These are phyloP conservation scores for Rusavskia elegans DNA, from an alignment of 495 filamentous ascomycete genomes.

Conservation along the genomic window DNA sequence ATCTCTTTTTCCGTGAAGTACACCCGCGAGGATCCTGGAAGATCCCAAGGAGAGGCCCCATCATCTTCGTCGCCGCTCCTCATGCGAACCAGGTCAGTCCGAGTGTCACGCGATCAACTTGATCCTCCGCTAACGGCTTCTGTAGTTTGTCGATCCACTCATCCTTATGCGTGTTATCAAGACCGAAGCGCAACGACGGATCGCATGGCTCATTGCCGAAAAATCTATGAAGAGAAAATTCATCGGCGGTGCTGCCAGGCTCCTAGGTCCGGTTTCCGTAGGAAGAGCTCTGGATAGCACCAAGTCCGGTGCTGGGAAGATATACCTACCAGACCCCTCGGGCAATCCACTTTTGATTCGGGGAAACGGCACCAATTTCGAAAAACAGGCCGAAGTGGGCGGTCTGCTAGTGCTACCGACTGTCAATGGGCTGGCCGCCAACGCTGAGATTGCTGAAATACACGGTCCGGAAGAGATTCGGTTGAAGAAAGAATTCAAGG, in stretches of 20 bases:
- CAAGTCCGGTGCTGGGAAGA: conserved; percentile 58
- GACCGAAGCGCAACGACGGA: conserved; percentile 70
- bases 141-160: conserved; percentile 83
- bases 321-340: conserved; percentile 84
- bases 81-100: conserved; percentile 82
- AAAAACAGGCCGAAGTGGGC: conserved; percentile 53
- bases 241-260: conserved; percentile 65
- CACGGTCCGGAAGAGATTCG: conserved; percentile 64
- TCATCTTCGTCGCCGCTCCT: conserved; percentile 95
- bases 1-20: conserved; percentile 95
- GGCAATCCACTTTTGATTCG: conserved; percentile 71
- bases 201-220: conserved; percentile 83
- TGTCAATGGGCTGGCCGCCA: conserved; percentile 62
- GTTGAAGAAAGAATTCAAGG: conserved; percentile 74
- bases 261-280: conserved; percentile 76
- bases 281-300: conserved; percentile 78
- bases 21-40: conserved; percentile 90
- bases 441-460: conserved; percentile 64
- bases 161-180: conserved; percentile 82
- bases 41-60: conserved; percentile 69
- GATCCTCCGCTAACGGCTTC: background rate
- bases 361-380: conserved; percentile 77
- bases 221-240: conserved; percentile 82
- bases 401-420: conserved; percentile 78
- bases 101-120: background rate